Evolutionary conservation across 2,329 filamentous ascomycete genomes (phyloP), one percentile per base, ranked within the genome.

Genomic region (Annulohypoxylon truncatum): DNA sequence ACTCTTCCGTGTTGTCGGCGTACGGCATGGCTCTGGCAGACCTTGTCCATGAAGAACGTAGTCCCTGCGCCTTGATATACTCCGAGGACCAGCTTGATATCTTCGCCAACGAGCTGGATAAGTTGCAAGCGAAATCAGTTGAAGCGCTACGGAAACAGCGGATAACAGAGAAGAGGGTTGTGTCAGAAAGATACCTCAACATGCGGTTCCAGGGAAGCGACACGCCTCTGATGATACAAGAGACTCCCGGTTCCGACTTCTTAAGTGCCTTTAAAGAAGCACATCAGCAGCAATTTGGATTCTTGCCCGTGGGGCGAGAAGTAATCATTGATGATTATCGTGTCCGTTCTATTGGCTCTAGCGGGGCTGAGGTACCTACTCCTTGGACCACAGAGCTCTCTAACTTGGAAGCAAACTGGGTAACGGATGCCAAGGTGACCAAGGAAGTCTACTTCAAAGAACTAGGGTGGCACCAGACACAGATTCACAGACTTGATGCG

Each of bases 181-280:
- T 89, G 0, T 96, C 94, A 73, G 94, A 97, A 76, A 92, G 96
- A 76, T 97, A 97, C 75, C 86, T 97, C 61, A 97, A 97, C 76
- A 94, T 97, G 90, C 85, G 94, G 58, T 97, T 97, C 74, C 87
- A 93, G 29, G 94, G 94, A 10, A 97, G 93, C 0, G 94, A 97
- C 76, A 96, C 93, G 5, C 92, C 94, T 0, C 84, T 97, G 35
- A 97, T 97, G 94, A 88, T 97, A 1, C 79, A 84, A 33, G 85
- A 89, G 53, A 89, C 31, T 4, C 18, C 54, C 92, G 61, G 83
- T 83, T 0, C 79, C 86, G 64, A 83, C 84, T 44, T 81, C 85
- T 12, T 91, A 85, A 86, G 89, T 69, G 93, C 92, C 0, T 97
- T 97, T 74, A 83, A 96, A 29, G 89, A 89, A 72, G 92, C 97